Percentiles rank a stretch among this genome's conserved stretches.
Conservation (phyloP, 225 moss, liverwort and hornwort species). For the Thuidium tamariscinum region DNA sequence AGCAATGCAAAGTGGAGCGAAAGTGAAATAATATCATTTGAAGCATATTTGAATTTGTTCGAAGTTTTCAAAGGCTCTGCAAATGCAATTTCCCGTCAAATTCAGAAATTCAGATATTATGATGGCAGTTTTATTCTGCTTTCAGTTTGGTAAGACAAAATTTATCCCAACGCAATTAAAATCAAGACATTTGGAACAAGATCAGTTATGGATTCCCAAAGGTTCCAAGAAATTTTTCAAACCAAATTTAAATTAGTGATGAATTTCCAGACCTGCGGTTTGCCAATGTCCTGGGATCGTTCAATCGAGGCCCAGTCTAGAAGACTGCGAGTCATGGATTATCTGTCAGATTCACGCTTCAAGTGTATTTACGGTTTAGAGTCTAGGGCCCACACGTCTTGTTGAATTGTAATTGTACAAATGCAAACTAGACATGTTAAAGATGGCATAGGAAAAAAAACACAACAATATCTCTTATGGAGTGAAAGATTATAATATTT, state of each 20-base stretch:
- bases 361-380: too few relatives aligned
- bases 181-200: neutral
- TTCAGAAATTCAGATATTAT: neutral
- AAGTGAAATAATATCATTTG: neutral
- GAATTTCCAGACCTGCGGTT: neutral
- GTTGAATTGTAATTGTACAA: too few relatives aligned
- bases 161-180: neutral
- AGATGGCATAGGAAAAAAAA: too few relatives aligned
- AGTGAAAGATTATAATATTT: too few relatives aligned
- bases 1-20: neutral
- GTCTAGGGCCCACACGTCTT: too few relatives aligned
- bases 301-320: slow-evolving; percentile 29
- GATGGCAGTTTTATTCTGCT: neutral
- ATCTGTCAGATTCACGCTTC: too few relatives aligned
- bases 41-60: neutral
- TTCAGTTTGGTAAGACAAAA: neutral
- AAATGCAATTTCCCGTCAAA: neutral
- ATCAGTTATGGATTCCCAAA: neutral
- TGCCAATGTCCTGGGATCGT: slow-evolving; percentile 11
- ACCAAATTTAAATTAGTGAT: neutral
- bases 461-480: too few relatives aligned
- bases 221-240: neutral
- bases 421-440: too few relatives aligned
- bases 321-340: too few relatives aligned
- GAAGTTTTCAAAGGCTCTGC: neutral